Base-by-base conservation (phyloP, 371 early-diverging fungal species). In the Phascolomyces articulosus region DNA sequence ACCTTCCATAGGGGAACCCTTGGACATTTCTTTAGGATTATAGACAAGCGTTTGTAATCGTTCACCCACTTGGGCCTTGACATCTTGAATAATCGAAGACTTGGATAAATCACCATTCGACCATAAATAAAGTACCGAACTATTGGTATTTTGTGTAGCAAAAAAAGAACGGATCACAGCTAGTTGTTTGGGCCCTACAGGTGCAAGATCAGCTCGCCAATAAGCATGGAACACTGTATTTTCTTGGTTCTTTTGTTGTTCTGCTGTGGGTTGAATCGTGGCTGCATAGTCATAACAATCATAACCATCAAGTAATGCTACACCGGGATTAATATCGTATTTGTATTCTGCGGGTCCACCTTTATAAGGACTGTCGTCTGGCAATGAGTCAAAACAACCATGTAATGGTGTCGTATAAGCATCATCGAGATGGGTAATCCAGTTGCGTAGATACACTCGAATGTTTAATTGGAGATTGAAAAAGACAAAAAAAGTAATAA, bases 201-300 rank as follows among this genome's bases (percentile, higher is more conserved):
- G 78, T 13, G 74, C 74, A 18, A 84, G 48, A 62, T 84, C 80
- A 11, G 82, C 69, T 48, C 85, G 65, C 85, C 85, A 84, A 41
- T 84, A 84, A n/a, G 82, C 77, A 65, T 84, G 85, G 49, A 69
- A 84, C 7, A 82, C 74, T 0, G 58, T 78, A n/a, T 34, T 31
- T 56, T 26, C 27, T 48, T 16, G 24, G 20, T 51, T 18, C 11
- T 24, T 2, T 23, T 13, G 55, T 57, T 62, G n/a, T 23, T 24
- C 18, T 28, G 63, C 16, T 13, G 59, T 38, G 16, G 77, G 67
- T 10, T 74, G 66, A 27, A 84, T 79, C 2, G 78, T 78, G 0
- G 76, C 72, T 21, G 85, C 82, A 60, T 76, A 84, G 62, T 84
- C 82, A 57, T 80, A 84, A 57, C 85, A 84, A 56, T 84, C 85